These are phyloP conservation scores for Trichaptum fuscoviolaceum DNA, from an alignment of 768 basidiomycete genomes.

Conservation along the genomic window DNA sequence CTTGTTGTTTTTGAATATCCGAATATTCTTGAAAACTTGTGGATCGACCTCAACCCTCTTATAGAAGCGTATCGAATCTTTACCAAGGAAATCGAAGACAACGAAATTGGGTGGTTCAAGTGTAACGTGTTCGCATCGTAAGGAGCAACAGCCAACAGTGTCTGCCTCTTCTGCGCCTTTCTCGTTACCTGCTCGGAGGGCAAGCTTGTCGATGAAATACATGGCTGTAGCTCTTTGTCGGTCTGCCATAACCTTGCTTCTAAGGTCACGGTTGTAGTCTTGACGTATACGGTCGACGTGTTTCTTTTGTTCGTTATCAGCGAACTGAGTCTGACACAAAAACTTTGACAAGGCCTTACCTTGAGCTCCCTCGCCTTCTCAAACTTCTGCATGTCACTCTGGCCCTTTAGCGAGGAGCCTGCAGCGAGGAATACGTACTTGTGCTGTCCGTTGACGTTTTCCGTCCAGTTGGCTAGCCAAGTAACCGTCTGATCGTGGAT, in stretches of 20 bases:
- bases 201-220: constrained; percentile 97
- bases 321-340: background rate
- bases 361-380: constrained; percentile 97
- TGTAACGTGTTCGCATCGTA: constrained; percentile 96
- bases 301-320: constrained; percentile 41
- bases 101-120: constrained; percentile 82
- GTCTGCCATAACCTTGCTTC: constrained; percentile 87
- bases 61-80: constrained; percentile 97
- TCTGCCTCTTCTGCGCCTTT: constrained; percentile 99
- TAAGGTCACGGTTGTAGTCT: constrained; percentile 82
- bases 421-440: constrained; percentile 99
- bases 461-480: constrained; percentile 98
- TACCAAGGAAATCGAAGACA: constrained; percentile 96
- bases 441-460: constrained; percentile 92
- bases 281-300: constrained; percentile 88
- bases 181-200: constrained; percentile 98
- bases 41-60: constrained; percentile 84
- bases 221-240: constrained; percentile 98
- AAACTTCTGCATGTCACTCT: constrained; percentile 96
- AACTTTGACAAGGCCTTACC: constrained; percentile 39
- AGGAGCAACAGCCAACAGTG: constrained; percentile 97
- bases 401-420: constrained; percentile 96
- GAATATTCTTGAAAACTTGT: constrained; percentile 97
- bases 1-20: constrained; percentile 94
- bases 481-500: constrained; percentile 95